Evolutionary conservation across 352 stramenopile genomes (phyloP).

Genomic region (Pythium aristosporum): DNA sequence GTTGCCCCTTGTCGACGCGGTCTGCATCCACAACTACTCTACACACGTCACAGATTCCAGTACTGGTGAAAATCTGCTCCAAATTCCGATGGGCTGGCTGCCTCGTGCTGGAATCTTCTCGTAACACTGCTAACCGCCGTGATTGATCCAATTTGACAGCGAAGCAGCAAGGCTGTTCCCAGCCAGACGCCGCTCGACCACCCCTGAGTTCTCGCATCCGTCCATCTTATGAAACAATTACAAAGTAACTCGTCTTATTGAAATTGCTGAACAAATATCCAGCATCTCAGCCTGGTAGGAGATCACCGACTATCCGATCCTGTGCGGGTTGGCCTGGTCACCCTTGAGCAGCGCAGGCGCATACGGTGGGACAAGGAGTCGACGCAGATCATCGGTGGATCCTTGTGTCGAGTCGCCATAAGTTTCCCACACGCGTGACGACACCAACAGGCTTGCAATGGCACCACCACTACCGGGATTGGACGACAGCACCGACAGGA

Average conservation of each 20-base stretch:
- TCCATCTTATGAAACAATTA: constrained; percentile 8
- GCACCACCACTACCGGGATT: constrained; percentile 82
- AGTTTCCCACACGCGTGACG: constrained; percentile 81
- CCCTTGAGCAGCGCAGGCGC: constrained; percentile 76
- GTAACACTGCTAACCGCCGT: too few species aligned
- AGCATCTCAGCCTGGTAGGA: neutral
- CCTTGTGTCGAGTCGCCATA: constrained; percentile 80
- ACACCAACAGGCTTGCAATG: constrained; percentile 77
- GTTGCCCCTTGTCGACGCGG: too few species aligned
- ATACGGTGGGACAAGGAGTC: constrained; percentile 67
- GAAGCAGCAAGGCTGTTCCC: too few species aligned
- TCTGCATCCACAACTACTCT: neutral
- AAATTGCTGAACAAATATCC: neutral
- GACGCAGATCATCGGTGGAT: constrained; percentile 76
- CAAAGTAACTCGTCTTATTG: constrained; percentile 1
- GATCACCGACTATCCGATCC: constrained; percentile 51
- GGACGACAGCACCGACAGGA: constrained; percentile 79
- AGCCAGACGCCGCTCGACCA: too few species aligned
- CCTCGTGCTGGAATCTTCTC: too few species aligned
- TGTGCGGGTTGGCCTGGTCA: constrained; percentile 83
- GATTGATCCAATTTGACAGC: too few species aligned
- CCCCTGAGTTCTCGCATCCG: neutral
- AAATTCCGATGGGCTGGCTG: too few species aligned
- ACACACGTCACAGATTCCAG: neutral
- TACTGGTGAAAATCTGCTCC: too few species aligned